Percentiles rank a stretch among this genome's conserved stretches.
phyloP scores from a whole-genome alignment of 148 eudicot genomes.

The Chenopodium quinoa region DNA sequence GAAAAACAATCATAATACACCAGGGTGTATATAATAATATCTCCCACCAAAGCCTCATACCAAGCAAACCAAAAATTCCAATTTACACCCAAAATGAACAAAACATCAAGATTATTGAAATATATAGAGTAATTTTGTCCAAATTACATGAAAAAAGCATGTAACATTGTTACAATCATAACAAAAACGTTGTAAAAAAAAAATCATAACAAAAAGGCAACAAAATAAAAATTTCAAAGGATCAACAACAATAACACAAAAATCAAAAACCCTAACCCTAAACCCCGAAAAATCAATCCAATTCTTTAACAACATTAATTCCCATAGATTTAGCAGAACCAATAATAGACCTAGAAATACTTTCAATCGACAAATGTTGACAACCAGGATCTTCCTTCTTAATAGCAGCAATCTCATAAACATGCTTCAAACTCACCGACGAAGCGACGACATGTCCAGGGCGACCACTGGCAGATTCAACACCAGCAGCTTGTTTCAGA shows the following conservation, averaged over 20 bases:
- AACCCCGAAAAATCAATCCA: slow-evolving; percentile 41
- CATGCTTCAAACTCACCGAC: slow-evolving; percentile 56
- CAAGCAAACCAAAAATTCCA: too few species aligned
- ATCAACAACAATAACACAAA: neutral
- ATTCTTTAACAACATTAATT: slow-evolving; percentile 58
- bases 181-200: too few species aligned
- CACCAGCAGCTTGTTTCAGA: slow-evolving; percentile 78
- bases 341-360: slow-evolving; percentile 68
- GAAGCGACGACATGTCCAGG: slow-evolving; percentile 69
- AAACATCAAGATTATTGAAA: neutral
- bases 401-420: slow-evolving; percentile 82
- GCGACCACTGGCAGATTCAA: slow-evolving; percentile 62
- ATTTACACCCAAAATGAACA: too few species aligned
- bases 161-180: too few species aligned
- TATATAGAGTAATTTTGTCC: neutral
- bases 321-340: slow-evolving; percentile 92
- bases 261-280: slow-evolving; percentile 12
- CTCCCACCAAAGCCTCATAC: too few species aligned
- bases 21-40: too few species aligned
- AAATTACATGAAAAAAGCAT: neutral
- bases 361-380: slow-evolving; percentile 58
- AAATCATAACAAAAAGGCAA: too few species aligned
- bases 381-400: slow-evolving; percentile 71
- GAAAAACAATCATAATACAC: too few species aligned
- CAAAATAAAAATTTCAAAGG: too few species aligned